Evolutionary conservation across 495 filamentous ascomycete genomes (phyloP).

Genomic region (Aspergillus biplanus): DNA sequence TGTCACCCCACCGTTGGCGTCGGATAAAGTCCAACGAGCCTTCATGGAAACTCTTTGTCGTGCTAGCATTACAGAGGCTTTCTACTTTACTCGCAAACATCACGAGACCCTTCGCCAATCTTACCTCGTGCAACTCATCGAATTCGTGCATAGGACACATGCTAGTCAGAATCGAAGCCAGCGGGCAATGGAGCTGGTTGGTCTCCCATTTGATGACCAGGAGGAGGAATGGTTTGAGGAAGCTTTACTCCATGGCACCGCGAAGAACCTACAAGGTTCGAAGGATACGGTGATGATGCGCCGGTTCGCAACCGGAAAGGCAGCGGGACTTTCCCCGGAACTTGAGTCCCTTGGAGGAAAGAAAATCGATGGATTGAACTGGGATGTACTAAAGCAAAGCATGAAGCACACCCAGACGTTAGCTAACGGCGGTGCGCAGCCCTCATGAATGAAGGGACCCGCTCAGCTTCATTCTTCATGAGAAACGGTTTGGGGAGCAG

Average conservation of each 20-base stretch:
- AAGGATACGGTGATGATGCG: conserved; percentile 74
- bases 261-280: conserved; percentile 61
- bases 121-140: conserved; percentile 70
- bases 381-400: conserved; percentile 51
- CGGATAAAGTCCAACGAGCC: conserved; percentile 57
- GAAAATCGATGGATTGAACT: conserved; percentile 57
- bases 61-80: conserved; percentile 70
- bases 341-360: conserved; percentile 48
- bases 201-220: conserved; percentile 64
- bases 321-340: conserved; percentile 37
- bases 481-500: conserved; percentile 22
- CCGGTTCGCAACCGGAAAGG: conserved; percentile 58
- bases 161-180: conserved; percentile 50
- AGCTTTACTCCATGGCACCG: conserved; percentile 62
- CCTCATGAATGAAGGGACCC: conserved; percentile 14
- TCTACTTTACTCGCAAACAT: conserved; percentile 70
- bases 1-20: conserved; percentile 65
- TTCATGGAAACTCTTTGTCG: conserved; percentile 69
- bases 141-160: conserved; percentile 56
- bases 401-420: conserved; percentile 36
- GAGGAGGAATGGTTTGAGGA: conserved; percentile 78
- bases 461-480: conserved; percentile 17
- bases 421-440: conserved; percentile 19
- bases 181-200: conserved; percentile 69
- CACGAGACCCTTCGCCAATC: conserved; percentile 60